A percentile compares a stretch with the other conserved stretches of the same genome.
These are phyloP conservation scores for Chaetothyriales sp. DNA, from an alignment of 2,329 filamentous ascomycete genomes.

Conservation along the genomic window DNA sequence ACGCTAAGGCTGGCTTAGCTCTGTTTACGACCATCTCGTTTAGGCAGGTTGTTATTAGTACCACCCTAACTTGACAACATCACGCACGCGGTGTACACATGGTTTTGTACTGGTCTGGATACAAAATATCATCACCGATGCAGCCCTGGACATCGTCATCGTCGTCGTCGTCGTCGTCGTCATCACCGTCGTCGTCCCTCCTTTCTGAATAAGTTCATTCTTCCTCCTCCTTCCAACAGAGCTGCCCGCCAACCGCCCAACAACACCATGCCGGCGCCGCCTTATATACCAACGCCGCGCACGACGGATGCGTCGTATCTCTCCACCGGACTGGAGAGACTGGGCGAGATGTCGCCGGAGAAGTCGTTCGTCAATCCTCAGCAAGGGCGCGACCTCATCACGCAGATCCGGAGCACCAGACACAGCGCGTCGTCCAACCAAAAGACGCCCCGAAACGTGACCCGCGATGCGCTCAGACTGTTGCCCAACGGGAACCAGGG, in stretches of 20 bases:
- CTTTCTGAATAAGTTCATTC: neutral
- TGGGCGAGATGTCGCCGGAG: slow-evolving; percentile 76
- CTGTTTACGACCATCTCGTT: neutral
- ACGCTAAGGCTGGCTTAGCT: neutral
- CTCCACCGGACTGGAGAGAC: slow-evolving; percentile 47
- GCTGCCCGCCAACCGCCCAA: slow-evolving; percentile 22
- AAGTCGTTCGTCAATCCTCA: slow-evolving; percentile 71
- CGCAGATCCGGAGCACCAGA: slow-evolving; percentile 53
- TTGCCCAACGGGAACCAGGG: slow-evolving; percentile 42
- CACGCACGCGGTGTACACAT: neutral
- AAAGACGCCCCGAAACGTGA: slow-evolving; percentile 59
- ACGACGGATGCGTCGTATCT: slow-evolving; percentile 80
- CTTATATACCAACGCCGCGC: slow-evolving; percentile 69
- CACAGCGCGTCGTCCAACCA: slow-evolving; percentile 39
- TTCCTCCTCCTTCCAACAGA: slow-evolving; percentile 20
- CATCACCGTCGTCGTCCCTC: no score
- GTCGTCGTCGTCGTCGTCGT: no score
- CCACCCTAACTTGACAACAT: neutral
- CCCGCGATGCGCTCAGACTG: slow-evolving; percentile 53
- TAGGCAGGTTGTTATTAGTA: neutral
- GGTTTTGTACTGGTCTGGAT: neutral
- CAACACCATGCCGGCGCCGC: slow-evolving; percentile 50
- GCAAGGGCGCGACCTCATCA: slow-evolving; percentile 61
- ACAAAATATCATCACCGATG: neutral
- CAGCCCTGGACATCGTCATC: neutral